phyloP scores from a whole-genome alignment of 306 rosid species.

The Spatholobus suberectus region DNA sequence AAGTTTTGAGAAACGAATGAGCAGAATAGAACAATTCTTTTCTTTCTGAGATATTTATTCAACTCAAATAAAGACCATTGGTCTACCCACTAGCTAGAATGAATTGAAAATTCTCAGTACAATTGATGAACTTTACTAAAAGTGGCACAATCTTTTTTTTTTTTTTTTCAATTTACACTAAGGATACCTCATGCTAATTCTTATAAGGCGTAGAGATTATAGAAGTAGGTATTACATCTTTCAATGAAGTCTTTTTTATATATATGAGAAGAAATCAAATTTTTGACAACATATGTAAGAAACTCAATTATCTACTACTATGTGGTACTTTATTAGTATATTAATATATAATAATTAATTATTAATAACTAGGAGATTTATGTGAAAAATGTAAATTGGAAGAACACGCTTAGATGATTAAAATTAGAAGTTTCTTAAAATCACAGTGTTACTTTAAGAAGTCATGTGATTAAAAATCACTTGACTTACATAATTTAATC shows the following conservation, averaged over 20 bases:
- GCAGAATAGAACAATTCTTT: not conserved
- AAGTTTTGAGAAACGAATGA: constrained; percentile 17
- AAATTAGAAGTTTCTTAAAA: not conserved
- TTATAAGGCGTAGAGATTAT: too few species aligned
- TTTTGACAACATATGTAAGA: too few species aligned
- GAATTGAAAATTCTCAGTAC: not conserved
- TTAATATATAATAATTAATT: too few species aligned
- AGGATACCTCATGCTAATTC: too few species aligned
- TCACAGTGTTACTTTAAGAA: not conserved
- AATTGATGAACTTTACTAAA: not conserved
- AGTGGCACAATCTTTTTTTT: not conserved
- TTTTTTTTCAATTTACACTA: too few species aligned
- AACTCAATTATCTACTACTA: too few species aligned
- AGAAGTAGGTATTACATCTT: too few species aligned
- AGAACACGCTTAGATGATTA: not conserved
- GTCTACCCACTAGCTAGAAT: constrained; percentile 20
- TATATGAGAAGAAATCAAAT: too few species aligned
- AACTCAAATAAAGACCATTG: not conserved
- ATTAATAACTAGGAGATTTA: too few species aligned
- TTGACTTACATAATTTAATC: not conserved
- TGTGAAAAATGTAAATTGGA: not conserved
- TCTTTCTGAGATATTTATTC: not conserved
- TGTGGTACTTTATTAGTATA: too few species aligned
- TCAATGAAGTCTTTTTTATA: too few species aligned
- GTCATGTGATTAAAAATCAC: not conserved